Percentiles rank a stretch among this genome's conserved stretches.
Evolutionary conservation across 2,329 filamentous ascomycete species (phyloP).

Genomic region (Aspergillus pseudotamarii): DNA sequence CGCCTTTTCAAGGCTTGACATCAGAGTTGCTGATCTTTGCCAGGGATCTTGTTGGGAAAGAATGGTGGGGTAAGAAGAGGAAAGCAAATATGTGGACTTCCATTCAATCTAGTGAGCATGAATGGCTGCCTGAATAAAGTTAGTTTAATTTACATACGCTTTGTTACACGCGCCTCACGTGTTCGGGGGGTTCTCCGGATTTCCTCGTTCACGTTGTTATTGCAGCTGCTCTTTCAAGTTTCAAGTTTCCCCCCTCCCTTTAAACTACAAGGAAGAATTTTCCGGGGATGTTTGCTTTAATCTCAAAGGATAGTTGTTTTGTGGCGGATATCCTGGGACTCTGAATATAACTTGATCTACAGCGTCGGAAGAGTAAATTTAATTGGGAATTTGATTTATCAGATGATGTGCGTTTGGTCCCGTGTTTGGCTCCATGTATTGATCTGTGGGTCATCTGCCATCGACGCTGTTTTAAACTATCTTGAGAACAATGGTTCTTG

Average conservation of each 20-base stretch:
- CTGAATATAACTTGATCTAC: neutral
- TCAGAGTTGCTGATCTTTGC: neutral
- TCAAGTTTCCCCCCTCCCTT: neutral
- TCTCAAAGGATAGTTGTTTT: neutral
- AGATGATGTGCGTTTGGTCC: constrained; percentile 4
- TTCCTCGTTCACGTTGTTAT: too few relatives aligned
- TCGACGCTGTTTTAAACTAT: neutral
- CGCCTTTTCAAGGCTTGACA: neutral
- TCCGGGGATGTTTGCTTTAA: neutral
- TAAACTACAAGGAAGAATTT: neutral
- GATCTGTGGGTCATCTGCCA: constrained; percentile 2
- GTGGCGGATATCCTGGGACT: neutral
- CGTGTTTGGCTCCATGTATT: constrained; percentile 1
- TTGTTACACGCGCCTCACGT: neutral
- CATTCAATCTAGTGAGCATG: too few relatives aligned
- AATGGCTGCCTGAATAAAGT: neutral
- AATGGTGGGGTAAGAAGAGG: neutral
- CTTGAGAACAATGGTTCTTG: neutral
- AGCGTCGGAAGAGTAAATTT: neutral
- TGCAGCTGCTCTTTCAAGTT: too few relatives aligned
- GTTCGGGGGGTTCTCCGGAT: neutral
- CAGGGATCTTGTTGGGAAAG: neutral
- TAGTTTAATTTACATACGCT: neutral
- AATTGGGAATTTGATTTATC: neutral
- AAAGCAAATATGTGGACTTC: neutral